Evolutionary conservation across 2,329 filamentous ascomycete species (phyloP).

Genomic region (Arachnomyces sp.): DNA sequence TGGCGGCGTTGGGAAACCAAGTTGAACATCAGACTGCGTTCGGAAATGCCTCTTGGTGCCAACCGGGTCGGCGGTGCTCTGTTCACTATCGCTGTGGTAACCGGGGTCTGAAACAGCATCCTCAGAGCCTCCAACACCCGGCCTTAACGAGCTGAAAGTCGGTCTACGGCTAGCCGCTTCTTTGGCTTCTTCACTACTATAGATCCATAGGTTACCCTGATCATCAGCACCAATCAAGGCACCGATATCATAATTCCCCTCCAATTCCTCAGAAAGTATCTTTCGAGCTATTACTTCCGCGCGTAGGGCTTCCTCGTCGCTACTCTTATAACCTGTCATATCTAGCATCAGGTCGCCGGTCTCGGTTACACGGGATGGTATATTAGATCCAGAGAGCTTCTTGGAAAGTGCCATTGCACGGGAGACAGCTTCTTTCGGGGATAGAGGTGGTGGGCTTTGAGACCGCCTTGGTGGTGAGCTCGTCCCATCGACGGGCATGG

Average conservation of each 20-base stretch:
- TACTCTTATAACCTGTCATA: conserved; percentile 94
- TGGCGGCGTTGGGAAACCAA: conserved; percentile 55
- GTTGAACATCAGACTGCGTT: conserved; percentile 62
- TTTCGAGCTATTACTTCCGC: conserved; percentile 91
- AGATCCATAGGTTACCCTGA: conserved; percentile 97
- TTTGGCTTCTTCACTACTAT: conserved; percentile 94
- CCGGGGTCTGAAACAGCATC: conserved; percentile 88
- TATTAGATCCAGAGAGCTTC: conserved; percentile 81
- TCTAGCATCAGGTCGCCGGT: conserved; percentile 93
- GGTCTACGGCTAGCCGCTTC: conserved; percentile 67
- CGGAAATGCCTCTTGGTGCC: conserved; percentile 39
- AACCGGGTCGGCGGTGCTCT: conserved; percentile 55
- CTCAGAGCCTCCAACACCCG: conserved; percentile 47
- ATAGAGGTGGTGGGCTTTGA: conserved; percentile 66
- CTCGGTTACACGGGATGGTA: conserved; percentile 85
- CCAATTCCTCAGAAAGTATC: conserved; percentile 83
- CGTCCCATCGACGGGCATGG: conserved; percentile 11
- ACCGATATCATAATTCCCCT: conserved; percentile 93
- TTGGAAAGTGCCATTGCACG: conserved; percentile 78
- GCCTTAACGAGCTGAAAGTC: conserved; percentile 44
- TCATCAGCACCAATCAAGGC: conserved; percentile 92
- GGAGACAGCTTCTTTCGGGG: conserved; percentile 66
- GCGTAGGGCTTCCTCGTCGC: conserved; percentile 80
- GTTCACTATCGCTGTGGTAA: conserved; percentile 79
- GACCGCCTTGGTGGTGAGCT: conserved; percentile 41